Percentiles rank a stretch among this genome's conserved stretches.
phyloP scores from a whole-genome alignment of 352 stramenopile genomes.

The Phytophthora pini region DNA sequence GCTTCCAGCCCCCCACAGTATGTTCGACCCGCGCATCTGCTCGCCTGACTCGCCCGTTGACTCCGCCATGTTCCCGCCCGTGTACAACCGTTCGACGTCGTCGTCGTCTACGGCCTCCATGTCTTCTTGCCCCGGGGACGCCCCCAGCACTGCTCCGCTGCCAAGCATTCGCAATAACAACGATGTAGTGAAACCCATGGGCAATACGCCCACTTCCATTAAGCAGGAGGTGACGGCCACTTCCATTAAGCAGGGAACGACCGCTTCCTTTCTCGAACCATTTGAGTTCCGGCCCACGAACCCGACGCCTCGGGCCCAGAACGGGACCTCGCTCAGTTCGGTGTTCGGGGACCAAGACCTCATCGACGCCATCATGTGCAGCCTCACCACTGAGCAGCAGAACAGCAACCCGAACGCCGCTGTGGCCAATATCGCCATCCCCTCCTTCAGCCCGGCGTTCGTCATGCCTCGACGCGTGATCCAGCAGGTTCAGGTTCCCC shows the following conservation, averaged over 20 bases:
- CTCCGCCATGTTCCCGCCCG: conserved; percentile 72
- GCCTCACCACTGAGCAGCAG: conserved; percentile 59
- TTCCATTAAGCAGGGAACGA: conserved; percentile 37
- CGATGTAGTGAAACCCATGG: conserved; percentile 24
- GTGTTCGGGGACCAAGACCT: conserved; percentile 83
- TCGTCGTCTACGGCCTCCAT: conserved; percentile 37
- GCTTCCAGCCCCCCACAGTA: conserved; percentile 19
- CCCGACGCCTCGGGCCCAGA: conserved; percentile 30
- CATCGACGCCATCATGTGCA: conserved; percentile 83
- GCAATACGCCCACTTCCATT: too few species aligned
- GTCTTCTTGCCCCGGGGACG: conserved; percentile 21
- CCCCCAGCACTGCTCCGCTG: conserved; percentile 2
- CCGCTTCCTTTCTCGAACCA: conserved; percentile 47
- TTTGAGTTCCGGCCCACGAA: conserved; percentile 62
- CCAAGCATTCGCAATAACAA: conserved; percentile 7
- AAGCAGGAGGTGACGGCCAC: conserved; percentile 8
- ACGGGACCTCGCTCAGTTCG: conserved; percentile 63
- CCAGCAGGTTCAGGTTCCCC: conserved; percentile 22
- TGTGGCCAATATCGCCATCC: conserved; percentile 6
- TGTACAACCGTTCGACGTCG: conserved; percentile 56
- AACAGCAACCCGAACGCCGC: not conserved
- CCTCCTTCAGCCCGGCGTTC: conserved; percentile 21
- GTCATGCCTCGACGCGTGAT: conserved; percentile 21
- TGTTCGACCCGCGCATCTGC: conserved; percentile 38
- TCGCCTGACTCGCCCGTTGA: conserved; percentile 73